Base-by-base conservation (phyloP, 352 stramenopile species). In the Phytopythium oedochilum region DNA sequence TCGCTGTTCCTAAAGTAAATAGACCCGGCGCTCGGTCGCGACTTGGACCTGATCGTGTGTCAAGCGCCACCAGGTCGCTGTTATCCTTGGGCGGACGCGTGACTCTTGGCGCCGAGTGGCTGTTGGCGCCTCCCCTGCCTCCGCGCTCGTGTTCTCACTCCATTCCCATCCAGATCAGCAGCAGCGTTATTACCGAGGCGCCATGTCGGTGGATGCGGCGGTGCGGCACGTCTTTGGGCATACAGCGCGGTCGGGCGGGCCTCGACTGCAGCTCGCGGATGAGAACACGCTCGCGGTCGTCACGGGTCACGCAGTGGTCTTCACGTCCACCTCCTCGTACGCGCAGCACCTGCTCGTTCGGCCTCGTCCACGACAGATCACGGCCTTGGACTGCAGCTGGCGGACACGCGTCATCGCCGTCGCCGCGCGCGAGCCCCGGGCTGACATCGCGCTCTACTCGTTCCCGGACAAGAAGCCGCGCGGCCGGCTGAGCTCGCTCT, bases 391-490 rank as follows among this genome's bases (percentile, higher is more conserved):
- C 39, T 69, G 74, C 57, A 88, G 86, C 56, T 80, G 69, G 67
- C 75, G 70, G 49, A 75, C 65, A 5, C 57, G 60, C 3, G 76
- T 75, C n/a, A 65, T 93, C 46, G 83, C 78, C 0, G 56, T 91
- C 43, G 76, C 75, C 0, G 57, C 64, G 17, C 68, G 75, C 18
- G 80, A 91, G 47, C 75, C 76, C 0, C 61, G 71, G n/a, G 67
- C 75, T 0, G 63, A 73, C 35, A 85, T 93, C 32, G 61, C 68
- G 15, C 59, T 93, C 29, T 89, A 87, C 50, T 85, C 82, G 66
- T 80, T 86, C 28, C 79, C 79, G 2, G 80, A 93, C 66, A 89
- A 90, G 66, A 91, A 89, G 63, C 63, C 71, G 22, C 78, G 77
- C 11, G 69, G 72, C 1, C 80, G 84, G 49, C 61, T 91, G 10